Conservation (phyloP, 441 rosid species). For the Gossypium lobatum region DNA sequence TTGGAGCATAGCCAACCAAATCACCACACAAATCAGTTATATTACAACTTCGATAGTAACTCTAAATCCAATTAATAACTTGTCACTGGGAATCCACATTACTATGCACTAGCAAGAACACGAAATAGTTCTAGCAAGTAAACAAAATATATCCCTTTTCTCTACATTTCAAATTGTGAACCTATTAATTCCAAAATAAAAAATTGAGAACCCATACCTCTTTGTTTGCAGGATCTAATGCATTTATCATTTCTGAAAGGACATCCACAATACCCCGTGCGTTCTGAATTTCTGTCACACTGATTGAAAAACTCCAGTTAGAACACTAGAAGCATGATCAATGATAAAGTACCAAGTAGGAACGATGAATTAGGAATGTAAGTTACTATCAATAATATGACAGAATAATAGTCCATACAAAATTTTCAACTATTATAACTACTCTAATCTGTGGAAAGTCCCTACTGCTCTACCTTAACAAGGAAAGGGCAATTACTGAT, state of each 20-base stretch:
- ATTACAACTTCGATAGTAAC: not conserved
- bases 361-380: conserved; percentile 7
- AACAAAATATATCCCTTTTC: not conserved
- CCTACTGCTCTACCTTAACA: not conserved
- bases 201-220: conserved; percentile 50
- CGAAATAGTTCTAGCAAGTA: not conserved
- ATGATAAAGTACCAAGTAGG: not conserved
- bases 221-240: conserved; percentile 78
- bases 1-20: not conserved
- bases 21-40: not conserved
- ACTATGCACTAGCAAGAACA: not conserved
- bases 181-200: not conserved
- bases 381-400: conserved; percentile 4
- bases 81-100: not conserved
- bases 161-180: conserved; percentile 10
- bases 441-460: not conserved
- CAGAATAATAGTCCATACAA: not conserved
- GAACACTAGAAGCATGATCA: conserved; percentile 12
- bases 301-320: conserved; percentile 32
- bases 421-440: not conserved
- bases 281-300: conserved; percentile 95
- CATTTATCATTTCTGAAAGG: conserved; percentile 93
- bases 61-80: not conserved
- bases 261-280: conserved; percentile 98
- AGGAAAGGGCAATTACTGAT: not conserved